Percentiles rank a stretch among this genome's conserved stretches.
Evolutionary conservation across 139 green algal species (phyloP).

Genomic region (Coelastrella sp.): DNA sequence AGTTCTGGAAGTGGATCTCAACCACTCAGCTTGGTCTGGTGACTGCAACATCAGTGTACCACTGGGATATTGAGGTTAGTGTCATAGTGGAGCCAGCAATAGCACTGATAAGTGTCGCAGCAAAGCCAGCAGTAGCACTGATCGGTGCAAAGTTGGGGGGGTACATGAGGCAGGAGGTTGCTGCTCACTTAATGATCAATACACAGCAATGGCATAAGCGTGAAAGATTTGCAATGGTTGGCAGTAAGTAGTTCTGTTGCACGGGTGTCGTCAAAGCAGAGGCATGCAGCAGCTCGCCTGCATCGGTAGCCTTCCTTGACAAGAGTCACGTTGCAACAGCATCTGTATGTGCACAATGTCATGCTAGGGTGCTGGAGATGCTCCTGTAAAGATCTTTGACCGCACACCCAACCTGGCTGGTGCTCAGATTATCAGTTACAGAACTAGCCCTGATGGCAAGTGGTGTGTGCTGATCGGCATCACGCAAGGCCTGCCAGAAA

Average conservation of each 20-base stretch:
- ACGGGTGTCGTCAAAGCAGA: too few species aligned
- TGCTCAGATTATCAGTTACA: constrained; percentile 99
- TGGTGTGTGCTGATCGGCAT: constrained; percentile 99
- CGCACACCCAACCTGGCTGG: constrained; percentile 92
- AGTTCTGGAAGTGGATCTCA: constrained; percentile 99
- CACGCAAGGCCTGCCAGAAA: constrained; percentile 90
- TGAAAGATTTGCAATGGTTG: too few species aligned
- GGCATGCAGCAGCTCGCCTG: too few species aligned
- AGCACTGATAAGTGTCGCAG: not conserved
- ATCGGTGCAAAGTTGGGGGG: too few species aligned
- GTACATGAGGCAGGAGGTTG: too few species aligned
- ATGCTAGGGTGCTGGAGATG: constrained; percentile 70
- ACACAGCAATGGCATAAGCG: too few species aligned
- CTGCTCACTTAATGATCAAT: too few species aligned
- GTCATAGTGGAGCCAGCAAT: not conserved
- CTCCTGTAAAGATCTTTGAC: constrained; percentile 96
- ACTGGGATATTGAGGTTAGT: constrained; percentile 95
- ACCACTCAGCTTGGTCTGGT: constrained; percentile 91
- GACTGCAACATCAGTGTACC: constrained; percentile 92
- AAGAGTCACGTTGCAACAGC: too few species aligned
- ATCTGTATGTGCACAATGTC: not conserved
- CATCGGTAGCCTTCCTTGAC: too few species aligned
- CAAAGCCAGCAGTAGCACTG: too few species aligned
- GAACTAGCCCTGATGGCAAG: constrained; percentile 87
- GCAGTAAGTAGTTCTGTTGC: too few species aligned